These are phyloP conservation scores for Penicillium bialowiezense DNA, from an alignment of 495 filamentous ascomycete species.

Conservation along the genomic window DNA sequence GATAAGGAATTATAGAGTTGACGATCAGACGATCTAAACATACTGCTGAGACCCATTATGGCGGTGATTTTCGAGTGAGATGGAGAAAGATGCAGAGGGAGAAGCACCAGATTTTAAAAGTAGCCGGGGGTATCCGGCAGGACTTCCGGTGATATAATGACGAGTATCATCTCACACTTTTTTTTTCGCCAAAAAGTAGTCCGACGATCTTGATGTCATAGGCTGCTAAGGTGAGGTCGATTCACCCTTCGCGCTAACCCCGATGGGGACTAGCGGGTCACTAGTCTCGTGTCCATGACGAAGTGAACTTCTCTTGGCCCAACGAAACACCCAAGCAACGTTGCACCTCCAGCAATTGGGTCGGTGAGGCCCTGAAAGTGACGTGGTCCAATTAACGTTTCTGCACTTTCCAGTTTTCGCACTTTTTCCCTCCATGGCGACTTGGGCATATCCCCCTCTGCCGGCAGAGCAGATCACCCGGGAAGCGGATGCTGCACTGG, in stretches of 20 bases:
- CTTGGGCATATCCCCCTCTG: slow-evolving; percentile 74
- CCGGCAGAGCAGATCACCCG: slow-evolving; percentile 58
- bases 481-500: slow-evolving; percentile 66
- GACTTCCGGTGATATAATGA: not conserved
- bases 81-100: not conserved
- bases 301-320: no score
- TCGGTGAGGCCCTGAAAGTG: no score
- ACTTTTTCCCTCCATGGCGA: no score
- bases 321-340: slow-evolving; percentile 7
- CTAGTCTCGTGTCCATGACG: no score
- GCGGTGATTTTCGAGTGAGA: not conserved
- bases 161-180: not conserved
- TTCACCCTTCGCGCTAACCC: no score
- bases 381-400: not conserved
- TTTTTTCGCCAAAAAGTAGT: not conserved
- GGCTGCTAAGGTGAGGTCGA: no score
- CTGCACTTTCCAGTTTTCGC: no score
- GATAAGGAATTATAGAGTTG: slow-evolving; percentile 4
- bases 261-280: no score
- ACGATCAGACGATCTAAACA: slow-evolving; percentile 3
- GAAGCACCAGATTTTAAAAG: slow-evolving; percentile 3
- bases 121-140: slow-evolving; percentile 17
- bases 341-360: not conserved
- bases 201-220: no score
- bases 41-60: slow-evolving; percentile 39